Base-by-base conservation (phyloP, 768 basidiomycete genomes). In the Suillus subaureus region DNA sequence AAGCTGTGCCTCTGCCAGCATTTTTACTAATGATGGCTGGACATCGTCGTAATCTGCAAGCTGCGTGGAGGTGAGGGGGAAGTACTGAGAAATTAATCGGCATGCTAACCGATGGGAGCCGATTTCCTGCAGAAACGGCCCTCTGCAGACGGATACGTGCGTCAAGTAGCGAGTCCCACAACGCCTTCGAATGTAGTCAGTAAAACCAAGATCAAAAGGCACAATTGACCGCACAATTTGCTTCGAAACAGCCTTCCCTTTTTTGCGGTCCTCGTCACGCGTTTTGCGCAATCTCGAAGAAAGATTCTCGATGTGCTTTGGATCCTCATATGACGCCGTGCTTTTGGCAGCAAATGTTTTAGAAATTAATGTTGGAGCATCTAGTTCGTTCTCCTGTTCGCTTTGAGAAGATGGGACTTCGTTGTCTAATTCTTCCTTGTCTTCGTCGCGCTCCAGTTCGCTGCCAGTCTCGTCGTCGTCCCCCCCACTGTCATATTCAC, bases 131-230 rank as follows among this genome's bases (percentile, higher is more conserved):
- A 2, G 81, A 71, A 54, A 88, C 81, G 28, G 89, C 85, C 79
- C 96, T 98, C 78, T 98, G 97, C 52, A 97, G 77, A 31, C 89
- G 89, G 74, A 99, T 99, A 42, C 97, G 87, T n/a, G 92, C 87
- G 73, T 97, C 93, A 35, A 98, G 83, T 43, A 98, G 81, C 6
- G 84, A 82, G 75, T 98, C 94, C 92, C 94, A 97, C 42, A 96
- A 77, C 3, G 83, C 81, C 95, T 98, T 28, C 26, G 65, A 31
- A 63, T 12, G 37, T 60, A 37, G 51, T 61, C 33, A 49, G 64
- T 57, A 54, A 60, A 58, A 66, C 68, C 56, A 55, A 69, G 56
- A 18, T n/a, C 61, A 58, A 40, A 31, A 57, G 35, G 49, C 33
- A 2, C 61, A 31, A 63, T 60, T 68, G 61, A 57, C 60, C 92